These are phyloP conservation scores for Fusarium citri DNA, from an alignment of 2,329 filamentous ascomycete genomes.

Conservation along the genomic window DNA sequence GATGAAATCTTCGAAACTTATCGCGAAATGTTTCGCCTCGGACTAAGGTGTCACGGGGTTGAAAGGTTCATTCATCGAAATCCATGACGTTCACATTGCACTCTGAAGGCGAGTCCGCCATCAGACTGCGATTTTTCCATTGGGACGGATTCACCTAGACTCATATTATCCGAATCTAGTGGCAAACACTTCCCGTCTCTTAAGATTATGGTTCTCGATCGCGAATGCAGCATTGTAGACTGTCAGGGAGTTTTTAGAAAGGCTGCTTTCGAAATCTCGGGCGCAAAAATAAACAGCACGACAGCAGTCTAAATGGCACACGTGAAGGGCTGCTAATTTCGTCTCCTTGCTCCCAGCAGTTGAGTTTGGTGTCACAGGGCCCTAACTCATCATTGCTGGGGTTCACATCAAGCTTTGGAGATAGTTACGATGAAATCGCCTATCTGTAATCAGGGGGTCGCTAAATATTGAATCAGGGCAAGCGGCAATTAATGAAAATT, in stretches of 20 bases:
- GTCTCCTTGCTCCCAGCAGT: neutral
- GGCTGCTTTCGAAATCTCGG: neutral
- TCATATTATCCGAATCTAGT: neutral
- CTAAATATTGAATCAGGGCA: neutral
- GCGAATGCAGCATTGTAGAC: neutral
- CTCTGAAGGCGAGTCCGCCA: neutral
- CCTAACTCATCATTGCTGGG: neutral
- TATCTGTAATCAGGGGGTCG: neutral
- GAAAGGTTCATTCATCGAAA: neutral
- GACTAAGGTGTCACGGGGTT: constrained; percentile 9
- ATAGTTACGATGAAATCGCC: neutral
- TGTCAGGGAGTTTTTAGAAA: neutral
- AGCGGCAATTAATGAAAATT: neutral
- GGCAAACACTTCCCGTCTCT: neutral
- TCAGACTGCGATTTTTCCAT: constrained; percentile 1
- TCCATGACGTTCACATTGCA: constrained; percentile 31
- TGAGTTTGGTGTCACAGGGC: neutral
- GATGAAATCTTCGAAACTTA: neutral
- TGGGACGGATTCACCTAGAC: neutral
- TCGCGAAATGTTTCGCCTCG: constrained; percentile 2
- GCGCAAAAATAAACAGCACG: neutral
- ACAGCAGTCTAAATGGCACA: neutral
- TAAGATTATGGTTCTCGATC: neutral
- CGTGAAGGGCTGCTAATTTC: too few species aligned
- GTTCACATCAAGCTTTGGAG: neutral